Evolutionary conservation across 495 filamentous ascomycete species (phyloP).

Genomic region (Podospora bellae-mahoneyi): DNA sequence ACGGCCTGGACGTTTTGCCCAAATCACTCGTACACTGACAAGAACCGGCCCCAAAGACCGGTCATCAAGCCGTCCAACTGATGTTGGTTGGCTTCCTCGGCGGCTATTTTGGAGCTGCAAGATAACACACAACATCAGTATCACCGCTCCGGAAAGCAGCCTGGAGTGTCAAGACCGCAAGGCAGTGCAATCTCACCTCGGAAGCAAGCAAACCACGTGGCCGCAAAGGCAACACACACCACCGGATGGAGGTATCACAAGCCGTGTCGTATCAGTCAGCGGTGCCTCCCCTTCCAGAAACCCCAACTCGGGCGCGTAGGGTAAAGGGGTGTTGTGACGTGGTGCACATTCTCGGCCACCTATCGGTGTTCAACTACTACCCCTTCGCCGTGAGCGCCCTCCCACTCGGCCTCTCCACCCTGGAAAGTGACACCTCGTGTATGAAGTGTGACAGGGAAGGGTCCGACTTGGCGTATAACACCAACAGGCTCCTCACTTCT

Average conservation of each 20-base stretch:
- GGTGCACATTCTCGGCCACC: neutral
- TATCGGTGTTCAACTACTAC: neutral
- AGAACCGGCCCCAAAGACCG: neutral
- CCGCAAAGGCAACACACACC: neutral
- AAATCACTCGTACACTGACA: neutral
- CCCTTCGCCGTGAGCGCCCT: neutral
- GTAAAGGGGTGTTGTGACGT: neutral
- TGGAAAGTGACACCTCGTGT: slow-evolving; percentile 7
- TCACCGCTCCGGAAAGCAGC: neutral
- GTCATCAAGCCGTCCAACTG: neutral
- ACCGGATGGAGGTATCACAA: neutral
- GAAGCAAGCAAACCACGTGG: neutral
- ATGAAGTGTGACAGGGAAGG: slow-evolving; percentile 12
- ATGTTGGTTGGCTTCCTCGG: neutral
- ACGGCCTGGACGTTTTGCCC: neutral
- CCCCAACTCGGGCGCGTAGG: neutral
- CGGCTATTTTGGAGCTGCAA: neutral
- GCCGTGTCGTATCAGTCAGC: neutral
- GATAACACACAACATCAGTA: neutral
- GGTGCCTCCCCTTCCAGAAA: neutral
- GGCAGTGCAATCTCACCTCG: neutral
- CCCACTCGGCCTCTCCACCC: neutral
- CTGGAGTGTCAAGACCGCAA: neutral
- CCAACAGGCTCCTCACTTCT: slow-evolving; percentile 13
- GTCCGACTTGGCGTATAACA: slow-evolving; percentile 17